phyloP scores from a whole-genome alignment of 225 moss, liverwort and hornwort species.

The Sphagnum contortum region DNA sequence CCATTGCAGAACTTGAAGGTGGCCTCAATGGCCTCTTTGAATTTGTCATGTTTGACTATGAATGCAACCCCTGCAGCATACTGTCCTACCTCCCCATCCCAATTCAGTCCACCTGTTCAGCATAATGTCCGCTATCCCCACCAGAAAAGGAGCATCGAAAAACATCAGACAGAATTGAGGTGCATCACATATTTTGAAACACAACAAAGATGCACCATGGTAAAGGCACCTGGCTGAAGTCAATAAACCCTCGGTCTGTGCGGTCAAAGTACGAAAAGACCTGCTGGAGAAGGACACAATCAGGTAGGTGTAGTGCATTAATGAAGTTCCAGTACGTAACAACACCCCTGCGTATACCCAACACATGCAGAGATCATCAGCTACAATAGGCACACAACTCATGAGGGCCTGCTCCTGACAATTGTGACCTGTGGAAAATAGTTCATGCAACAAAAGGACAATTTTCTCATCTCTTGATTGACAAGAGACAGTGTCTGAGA shows the following conservation, averaged over 20 bases:
- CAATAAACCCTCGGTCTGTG: constrained; percentile 38
- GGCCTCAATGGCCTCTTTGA: constrained; percentile 51
- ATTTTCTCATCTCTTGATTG: too few relatives aligned
- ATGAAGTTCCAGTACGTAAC: constrained; percentile 55
- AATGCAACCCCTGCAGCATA: constrained; percentile 85
- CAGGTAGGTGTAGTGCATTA: constrained; percentile 46
- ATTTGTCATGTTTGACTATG: constrained; percentile 61
- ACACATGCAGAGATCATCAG: constrained; percentile 1
- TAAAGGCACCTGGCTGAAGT: constrained; percentile 70
- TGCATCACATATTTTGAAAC: too few relatives aligned
- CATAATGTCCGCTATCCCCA: too few relatives aligned
- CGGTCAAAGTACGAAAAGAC: constrained; percentile 71
- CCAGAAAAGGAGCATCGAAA: too few relatives aligned
- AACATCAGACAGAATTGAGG: too few relatives aligned
- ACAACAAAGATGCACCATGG: not conserved
- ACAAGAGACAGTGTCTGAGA: too few relatives aligned
- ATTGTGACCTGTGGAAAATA: too few relatives aligned
- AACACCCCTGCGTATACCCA: constrained; percentile 36
- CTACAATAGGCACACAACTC: too few relatives aligned
- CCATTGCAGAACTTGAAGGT: constrained; percentile 64
- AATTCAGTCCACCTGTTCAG: too few relatives aligned
- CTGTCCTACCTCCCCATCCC: constrained; percentile 21
- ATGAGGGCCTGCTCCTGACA: too few relatives aligned
- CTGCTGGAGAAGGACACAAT: constrained; percentile 48
- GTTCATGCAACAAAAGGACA: too few relatives aligned